Percentiles rank a stretch among this genome's conserved stretches.
Conservation (phyloP, 2,329 filamentous ascomycete species). For the Claviceps quebecensis region DNA sequence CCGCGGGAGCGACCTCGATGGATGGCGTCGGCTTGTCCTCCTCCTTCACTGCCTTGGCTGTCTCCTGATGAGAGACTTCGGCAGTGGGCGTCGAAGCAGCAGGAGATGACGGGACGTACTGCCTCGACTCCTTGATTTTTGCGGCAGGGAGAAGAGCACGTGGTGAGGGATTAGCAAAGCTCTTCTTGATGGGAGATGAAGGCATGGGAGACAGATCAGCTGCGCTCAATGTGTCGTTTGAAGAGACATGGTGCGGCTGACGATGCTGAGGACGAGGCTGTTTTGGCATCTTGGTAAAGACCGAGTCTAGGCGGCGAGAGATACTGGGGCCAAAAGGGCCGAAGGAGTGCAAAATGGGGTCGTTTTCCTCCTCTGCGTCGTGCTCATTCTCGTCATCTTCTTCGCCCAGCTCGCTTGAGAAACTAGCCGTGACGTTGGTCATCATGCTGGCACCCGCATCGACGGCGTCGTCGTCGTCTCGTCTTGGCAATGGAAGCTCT, state of each 20-base stretch:
- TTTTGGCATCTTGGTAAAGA: conserved; percentile 55
- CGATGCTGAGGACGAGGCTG: conserved; percentile 15
- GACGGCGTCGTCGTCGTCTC: conserved; percentile 5
- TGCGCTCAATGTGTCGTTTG: conserved; percentile 11
- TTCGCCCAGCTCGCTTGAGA: conserved; percentile 40
- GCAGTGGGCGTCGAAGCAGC: conserved; percentile 11
- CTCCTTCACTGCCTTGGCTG: conserved; percentile 6
- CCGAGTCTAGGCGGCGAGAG: conserved; percentile 66
- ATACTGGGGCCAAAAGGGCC: conserved; percentile 80
- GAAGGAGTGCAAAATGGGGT: conserved; percentile 83
- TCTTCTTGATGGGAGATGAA: conserved; percentile 13
- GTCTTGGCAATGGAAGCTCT: conserved; percentile 23
- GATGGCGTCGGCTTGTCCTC: conserved; percentile 10
- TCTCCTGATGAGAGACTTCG: conserved; percentile 3
- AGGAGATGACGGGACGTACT: conserved; percentile 12
- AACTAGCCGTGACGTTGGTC: conserved; percentile 37
- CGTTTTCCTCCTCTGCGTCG: conserved; percentile 88
- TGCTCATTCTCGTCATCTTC: conserved; percentile 53
- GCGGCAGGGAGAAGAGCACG: not conserved
- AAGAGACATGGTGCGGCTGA: conserved; percentile 11
- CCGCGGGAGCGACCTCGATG: conserved; percentile 24
- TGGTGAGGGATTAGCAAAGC: not conserved
- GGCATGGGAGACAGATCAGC: conserved; percentile 10
- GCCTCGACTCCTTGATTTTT: not conserved
- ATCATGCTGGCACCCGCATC: conserved; percentile 30